Base-by-base conservation (phyloP, 352 stramenopile genomes). In the Globisporangium canariense region DNA sequence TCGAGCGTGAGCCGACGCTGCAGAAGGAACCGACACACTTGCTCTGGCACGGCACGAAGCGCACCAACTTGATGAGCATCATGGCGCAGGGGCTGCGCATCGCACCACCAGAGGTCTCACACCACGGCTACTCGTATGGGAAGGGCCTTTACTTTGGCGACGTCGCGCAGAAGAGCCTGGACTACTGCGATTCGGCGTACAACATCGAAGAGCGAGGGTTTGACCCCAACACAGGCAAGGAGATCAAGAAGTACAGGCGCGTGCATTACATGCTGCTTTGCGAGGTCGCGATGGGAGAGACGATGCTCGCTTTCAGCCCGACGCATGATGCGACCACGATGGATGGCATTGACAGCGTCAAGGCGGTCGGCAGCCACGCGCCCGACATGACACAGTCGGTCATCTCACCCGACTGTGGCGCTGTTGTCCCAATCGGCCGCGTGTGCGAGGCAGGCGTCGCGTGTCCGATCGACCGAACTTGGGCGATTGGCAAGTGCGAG, bases 101-200 rank as follows among this genome's bases (percentile, higher is more conserved):
- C 16, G 86, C 88, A 18, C 88, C 88, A 7, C 82, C 83, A 1
- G 88, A 96, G 59, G 85, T 84, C 18, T 84, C 85, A 9, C 71
- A 80, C 28, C 79, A 86, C n/a, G 88, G 88, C 1, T 91, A 90
- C 60, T 71, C 76, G 40, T 95, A 90, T 55, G 88, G 87, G 41
- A 95, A 95, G 54, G 88, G 88, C 0, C 41, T 96, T n/a, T 96
- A 96, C 58, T 95, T 94, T 55, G 85, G 86, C 7, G 86, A 96
- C 52, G 71, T 84, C 10, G 67, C 80, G 4, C 61, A 73, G 30
- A 92, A 92, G 68, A 90, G 81, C 51, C 58, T 90, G 14, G 71
- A 79, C 30, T 92, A 92, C 63, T 91, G 83, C 41, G 76, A 79
- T 34, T 41, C 69, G 1, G 67, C 73, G 18, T 90, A 90, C 56